Base-by-base conservation (phyloP, 441 rosid species). In the Adansonia grandidieri region DNA sequence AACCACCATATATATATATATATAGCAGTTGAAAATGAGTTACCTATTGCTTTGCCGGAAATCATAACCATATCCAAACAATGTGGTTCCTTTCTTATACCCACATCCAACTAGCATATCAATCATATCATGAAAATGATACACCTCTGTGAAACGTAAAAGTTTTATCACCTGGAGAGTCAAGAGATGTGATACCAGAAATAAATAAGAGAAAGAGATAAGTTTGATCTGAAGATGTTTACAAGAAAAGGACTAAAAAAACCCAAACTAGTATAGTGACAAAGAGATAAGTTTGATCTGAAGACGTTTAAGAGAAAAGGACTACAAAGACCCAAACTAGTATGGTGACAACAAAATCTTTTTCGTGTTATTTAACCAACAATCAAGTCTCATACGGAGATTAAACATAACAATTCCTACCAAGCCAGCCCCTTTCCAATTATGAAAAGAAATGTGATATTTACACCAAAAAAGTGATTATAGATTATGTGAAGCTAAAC, bases 41-140 rank as follows among this genome's bases (percentile, higher is more conserved):
- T 71, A 94, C 97, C 97, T 89, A 79, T 90, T 94, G 88, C 97
- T 94, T 89, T 94, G 97, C 77, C 95, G 90, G 84, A 92, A 92
- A 88, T 94, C 98, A 85, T 91, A 92, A 79, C 98, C 98, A 78
- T 89, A 90, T 79, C 97, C 98, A 73, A 92, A 94, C 80, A 94
- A 82, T 1, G 98, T 91, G 79, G 93, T 87, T 75, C 98, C 98
- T 77, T 94, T 94, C 85, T 87, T 88, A 83, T 92, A 90, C 80
- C 97, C 98, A 64, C 94, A 89, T 58, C 81, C 87, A 77, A 90
- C 73, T 51, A 94, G 87, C 95, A 94, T 91, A 53, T 94, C 85
- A 78, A 94, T 94, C 95, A 94, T 90, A 80, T 92, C 95, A 83
- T 94, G 98, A 71, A 94, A 94, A 80, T 94, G 95, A 82, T 91